These are phyloP conservation scores for Akanthomyces uredinophilus DNA, from an alignment of 2,329 filamentous ascomycete genomes.

Conservation along the genomic window DNA sequence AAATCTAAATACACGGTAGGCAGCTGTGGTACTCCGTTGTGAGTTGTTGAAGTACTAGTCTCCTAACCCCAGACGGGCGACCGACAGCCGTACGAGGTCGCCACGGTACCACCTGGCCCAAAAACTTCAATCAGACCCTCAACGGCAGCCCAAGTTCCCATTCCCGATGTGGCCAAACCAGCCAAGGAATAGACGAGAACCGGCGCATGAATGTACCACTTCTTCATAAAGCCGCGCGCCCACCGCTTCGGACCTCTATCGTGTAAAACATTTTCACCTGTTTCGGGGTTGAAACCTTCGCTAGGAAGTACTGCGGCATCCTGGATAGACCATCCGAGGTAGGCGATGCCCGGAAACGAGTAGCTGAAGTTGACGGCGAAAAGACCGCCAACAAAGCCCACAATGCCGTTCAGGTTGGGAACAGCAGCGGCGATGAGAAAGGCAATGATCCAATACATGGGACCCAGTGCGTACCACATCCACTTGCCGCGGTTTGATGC, in stretches of 20 bases:
- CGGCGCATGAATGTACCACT: slow-evolving; percentile 1
- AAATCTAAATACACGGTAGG: no score
- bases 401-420: slow-evolving; percentile 43
- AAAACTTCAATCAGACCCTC: slow-evolving; percentile 8
- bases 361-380: slow-evolving; percentile 55
- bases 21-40: no score
- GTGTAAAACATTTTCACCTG: not conserved
- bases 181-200: not conserved
- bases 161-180: slow-evolving; percentile 6
- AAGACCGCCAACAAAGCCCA: slow-evolving; percentile 46
- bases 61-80: slow-evolving; percentile 7
- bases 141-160: slow-evolving; percentile 12
- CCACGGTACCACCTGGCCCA: slow-evolving; percentile 5
- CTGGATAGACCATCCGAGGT: slow-evolving; percentile 4
- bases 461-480: slow-evolving; percentile 44
- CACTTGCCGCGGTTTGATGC: slow-evolving; percentile 42
- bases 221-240: slow-evolving; percentile 5
- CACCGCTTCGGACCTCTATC: slow-evolving; percentile 2
- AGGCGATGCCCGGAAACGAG: slow-evolving; percentile 43
- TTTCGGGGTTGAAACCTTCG: slow-evolving; percentile 8
- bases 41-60: not conserved
- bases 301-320: slow-evolving; percentile 3
- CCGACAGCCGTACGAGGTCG: slow-evolving; percentile 8
- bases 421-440: slow-evolving; percentile 50
- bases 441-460: slow-evolving; percentile 51